Percentiles rank a stretch among this genome's conserved stretches.
phyloP scores from a whole-genome alignment of 331 rosid genomes.

The Acacia pycnantha region DNA sequence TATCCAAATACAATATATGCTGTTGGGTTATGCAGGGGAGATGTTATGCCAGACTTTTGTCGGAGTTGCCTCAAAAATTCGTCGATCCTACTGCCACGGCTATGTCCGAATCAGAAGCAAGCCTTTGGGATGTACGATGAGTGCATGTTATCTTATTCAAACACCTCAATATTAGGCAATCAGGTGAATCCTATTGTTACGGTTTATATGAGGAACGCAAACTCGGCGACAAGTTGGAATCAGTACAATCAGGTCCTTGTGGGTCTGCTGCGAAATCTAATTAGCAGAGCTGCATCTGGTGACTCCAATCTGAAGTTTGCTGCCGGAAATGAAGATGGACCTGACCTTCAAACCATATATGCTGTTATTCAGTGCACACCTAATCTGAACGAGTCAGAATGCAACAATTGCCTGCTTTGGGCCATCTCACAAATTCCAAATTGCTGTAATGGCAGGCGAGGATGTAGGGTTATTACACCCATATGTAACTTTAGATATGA shows the following conservation, averaged over 20 bases:
- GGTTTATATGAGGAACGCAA: accelerated
- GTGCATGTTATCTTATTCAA: conserved; percentile 33
- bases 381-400: conserved; percentile 27
- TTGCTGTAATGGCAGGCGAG: not conserved
- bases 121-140: conserved; percentile 24
- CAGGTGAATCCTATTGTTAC: not conserved
- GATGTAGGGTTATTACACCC: conserved; percentile 30
- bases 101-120: conserved; percentile 23
- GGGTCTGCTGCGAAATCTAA: conserved; percentile 16
- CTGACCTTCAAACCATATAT: conserved; percentile 14
- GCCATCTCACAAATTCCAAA: not conserved
- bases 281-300: conserved; percentile 27
- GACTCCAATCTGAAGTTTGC: conserved; percentile 35
- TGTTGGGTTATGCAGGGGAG: conserved; percentile 51
- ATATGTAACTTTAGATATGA: conserved; percentile 44
- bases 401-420: conserved; percentile 24
- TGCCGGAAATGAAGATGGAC: not conserved
- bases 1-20: conserved; percentile 24
- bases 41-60: conserved; percentile 26
- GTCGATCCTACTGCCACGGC: conserved; percentile 18
- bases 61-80: conserved; percentile 36
- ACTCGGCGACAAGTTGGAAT: not conserved
- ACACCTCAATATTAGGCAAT: not conserved
- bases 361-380: conserved; percentile 49
- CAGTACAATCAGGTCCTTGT: not conserved